phyloP scores from a whole-genome alignment of 2,329 filamentous ascomycete species.

The Cercospora citrullina region DNA sequence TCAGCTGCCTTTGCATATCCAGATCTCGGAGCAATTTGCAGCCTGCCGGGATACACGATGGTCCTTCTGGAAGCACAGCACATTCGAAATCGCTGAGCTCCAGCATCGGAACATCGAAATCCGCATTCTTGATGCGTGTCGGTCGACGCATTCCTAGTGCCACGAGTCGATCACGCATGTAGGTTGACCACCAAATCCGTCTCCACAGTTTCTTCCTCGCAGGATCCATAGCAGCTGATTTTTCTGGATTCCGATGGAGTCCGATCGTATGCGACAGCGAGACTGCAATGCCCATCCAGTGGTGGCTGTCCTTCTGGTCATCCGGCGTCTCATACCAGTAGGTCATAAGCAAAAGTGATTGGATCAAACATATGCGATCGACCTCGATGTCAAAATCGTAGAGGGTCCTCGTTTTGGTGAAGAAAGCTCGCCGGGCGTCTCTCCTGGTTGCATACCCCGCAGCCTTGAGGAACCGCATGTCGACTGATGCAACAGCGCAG shows the following conservation, averaged over 20 bases:
- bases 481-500: constrained; percentile 82
- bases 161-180: constrained; percentile 90
- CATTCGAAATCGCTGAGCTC: constrained; percentile 82
- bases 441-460: constrained; percentile 78
- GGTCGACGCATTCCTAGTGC: constrained; percentile 91
- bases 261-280: constrained; percentile 92
- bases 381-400: constrained; percentile 96
- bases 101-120: constrained; percentile 92
- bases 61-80: constrained; percentile 59
- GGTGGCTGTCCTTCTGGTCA: constrained; percentile 97
- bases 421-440: constrained; percentile 82
- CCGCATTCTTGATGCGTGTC: constrained; percentile 87
- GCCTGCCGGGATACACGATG: constrained; percentile 66
- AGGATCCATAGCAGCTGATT: constrained; percentile 67
- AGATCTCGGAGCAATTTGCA: constrained; percentile 71
- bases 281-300: constrained; percentile 96
- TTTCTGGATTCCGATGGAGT: constrained; percentile 79
- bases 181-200: constrained; percentile 96
- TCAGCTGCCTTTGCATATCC: constrained; percentile 73
- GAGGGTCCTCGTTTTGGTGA: constrained; percentile 80
- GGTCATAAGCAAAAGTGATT: constrained; percentile 86
- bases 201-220: constrained; percentile 84
- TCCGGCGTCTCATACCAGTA: constrained; percentile 98
- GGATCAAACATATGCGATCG: constrained; percentile 84
- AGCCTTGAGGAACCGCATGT: constrained; percentile 71